A percentile compares a stretch with the other conserved stretches of the same genome.
phyloP scores from a whole-genome alignment of 1,284 basidiomycete species.

The Neotropicomus parvogracilis region DNA sequence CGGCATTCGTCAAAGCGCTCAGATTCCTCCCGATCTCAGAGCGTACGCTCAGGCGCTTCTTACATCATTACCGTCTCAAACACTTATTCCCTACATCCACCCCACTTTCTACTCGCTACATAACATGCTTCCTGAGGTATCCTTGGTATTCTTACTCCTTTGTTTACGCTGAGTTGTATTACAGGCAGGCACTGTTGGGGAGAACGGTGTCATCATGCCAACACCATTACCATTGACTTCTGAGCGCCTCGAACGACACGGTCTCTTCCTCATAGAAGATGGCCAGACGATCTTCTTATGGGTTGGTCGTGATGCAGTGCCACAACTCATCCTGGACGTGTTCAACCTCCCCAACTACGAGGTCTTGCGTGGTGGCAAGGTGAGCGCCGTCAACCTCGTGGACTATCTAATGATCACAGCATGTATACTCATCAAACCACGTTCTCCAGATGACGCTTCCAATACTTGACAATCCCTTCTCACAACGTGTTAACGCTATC shows the following conservation, averaged over 20 bases:
- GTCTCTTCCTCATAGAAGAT: constrained; percentile 96
- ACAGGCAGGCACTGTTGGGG: constrained; percentile 79
- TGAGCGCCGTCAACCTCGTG: constrained; percentile 31
- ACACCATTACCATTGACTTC: constrained; percentile 88
- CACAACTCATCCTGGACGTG: constrained; percentile 90
- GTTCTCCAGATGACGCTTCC: constrained; percentile 74
- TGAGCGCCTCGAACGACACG: constrained; percentile 92
- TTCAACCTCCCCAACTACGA: constrained; percentile 90
- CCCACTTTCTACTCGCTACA: constrained; percentile 95
- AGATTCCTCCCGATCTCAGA: constrained; percentile 94
- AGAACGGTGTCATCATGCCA: constrained; percentile 80
- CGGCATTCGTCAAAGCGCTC: constrained; percentile 90
- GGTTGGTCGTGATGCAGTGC: constrained; percentile 95
- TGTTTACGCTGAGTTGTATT: constrained; percentile 12
- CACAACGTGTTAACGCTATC: constrained; percentile 88
- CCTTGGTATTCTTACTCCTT: constrained; percentile 16
- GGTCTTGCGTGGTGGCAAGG: constrained; percentile 89
- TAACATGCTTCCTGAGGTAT: constrained; percentile 90
- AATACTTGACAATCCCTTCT: constrained; percentile 88
- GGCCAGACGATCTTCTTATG: constrained; percentile 97
- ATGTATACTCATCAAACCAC: constrained; percentile 2
- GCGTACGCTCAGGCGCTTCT: constrained; percentile 93
- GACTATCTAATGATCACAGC: neutral
- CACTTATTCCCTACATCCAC: constrained; percentile 91
- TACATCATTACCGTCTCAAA: constrained; percentile 88